Percentiles rank a stretch among this genome's conserved stretches.
Conservation (phyloP, 768 basidiomycete species). For the Cubamyces lactineus region DNA sequence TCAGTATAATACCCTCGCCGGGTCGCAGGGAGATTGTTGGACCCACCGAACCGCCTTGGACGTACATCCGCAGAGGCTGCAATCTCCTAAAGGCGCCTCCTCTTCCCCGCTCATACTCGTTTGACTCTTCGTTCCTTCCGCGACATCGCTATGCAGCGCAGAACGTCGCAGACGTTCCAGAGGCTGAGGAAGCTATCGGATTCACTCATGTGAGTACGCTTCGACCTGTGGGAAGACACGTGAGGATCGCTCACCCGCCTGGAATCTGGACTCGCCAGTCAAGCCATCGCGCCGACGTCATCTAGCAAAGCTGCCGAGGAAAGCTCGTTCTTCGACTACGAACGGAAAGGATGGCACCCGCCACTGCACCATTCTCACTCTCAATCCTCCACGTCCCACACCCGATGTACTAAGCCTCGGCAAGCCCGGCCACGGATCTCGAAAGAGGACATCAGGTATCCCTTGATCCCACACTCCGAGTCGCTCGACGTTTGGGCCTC, state of each 20-base stretch:
- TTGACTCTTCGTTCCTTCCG: neutral
- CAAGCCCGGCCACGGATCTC: conserved; percentile 8
- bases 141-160: conserved; percentile 9
- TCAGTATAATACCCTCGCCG: neutral
- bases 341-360: conserved; percentile 12
- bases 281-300: neutral
- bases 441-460: conserved; percentile 22
- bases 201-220: conserved; percentile 8
- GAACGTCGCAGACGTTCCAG: conserved; percentile 14
- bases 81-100: neutral
- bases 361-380: conserved; percentile 1
- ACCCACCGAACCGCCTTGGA: neutral
- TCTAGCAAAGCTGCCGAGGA: conserved; percentile 1
- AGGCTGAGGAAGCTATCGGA: conserved; percentile 20
- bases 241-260: neutral
- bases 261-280: neutral
- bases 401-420: neutral
- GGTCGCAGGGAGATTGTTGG: neutral
- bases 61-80: conserved; percentile 1
- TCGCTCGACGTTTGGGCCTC: neutral
- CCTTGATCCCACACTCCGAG: conserved; percentile 1
- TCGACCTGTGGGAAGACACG: neutral
- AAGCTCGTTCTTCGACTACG: conserved; percentile 15
- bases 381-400: neutral
- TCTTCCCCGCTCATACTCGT: neutral